Evolutionary conservation across 768 basidiomycete genomes (phyloP), one percentile per base, ranked within the genome.

Genomic region (Omphalotus guepiniiformis): DNA sequence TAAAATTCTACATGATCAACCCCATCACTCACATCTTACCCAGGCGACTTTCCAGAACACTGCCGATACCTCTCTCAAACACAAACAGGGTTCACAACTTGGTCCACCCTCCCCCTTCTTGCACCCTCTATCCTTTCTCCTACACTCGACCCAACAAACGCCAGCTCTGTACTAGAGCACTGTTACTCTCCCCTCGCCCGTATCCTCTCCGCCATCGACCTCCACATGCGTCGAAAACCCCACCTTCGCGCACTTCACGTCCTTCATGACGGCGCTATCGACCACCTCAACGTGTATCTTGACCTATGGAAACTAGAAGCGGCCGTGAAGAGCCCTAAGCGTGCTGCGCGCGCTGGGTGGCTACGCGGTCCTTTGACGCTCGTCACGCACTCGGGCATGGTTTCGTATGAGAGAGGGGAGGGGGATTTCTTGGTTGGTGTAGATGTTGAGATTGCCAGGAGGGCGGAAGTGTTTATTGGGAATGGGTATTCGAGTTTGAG

Each of bases 401-500:
- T 71, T 1, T 66, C 67, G 3, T 55, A 69, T 11, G 47, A 53
- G 19, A 57, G 62, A 57, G 71, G 71, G 1, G 73, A 75, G 58
- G 55, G 55, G 21, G 74, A 76, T 49, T 75, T 67, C 62, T 59
- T 62, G 16, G 59, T 50, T 29, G 51, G 55, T 36, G 71, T 71
- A 6, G 75, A 76, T 58, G 68, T 73, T 34, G 73, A 76, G 54
- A 51, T 76, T 28, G 75, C 70, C 4, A 62, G 66, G 42, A 61
- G 62, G 26, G 73, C 74, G 7, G 66, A 68, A 29, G 63, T 69
- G 6, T 75, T 75, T 42, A 63, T 76, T 30, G 75, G 73, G 11
- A 76, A 73, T 55, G 72, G 73, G 8, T 76, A 70, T 52, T 76
- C 75, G 22, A 75, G 71, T 52, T 55, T 76, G 43, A 71, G 66